phyloP scores from a whole-genome alignment of 2,329 filamentous ascomycete genomes.

The Daldinia eschscholtzii region DNA sequence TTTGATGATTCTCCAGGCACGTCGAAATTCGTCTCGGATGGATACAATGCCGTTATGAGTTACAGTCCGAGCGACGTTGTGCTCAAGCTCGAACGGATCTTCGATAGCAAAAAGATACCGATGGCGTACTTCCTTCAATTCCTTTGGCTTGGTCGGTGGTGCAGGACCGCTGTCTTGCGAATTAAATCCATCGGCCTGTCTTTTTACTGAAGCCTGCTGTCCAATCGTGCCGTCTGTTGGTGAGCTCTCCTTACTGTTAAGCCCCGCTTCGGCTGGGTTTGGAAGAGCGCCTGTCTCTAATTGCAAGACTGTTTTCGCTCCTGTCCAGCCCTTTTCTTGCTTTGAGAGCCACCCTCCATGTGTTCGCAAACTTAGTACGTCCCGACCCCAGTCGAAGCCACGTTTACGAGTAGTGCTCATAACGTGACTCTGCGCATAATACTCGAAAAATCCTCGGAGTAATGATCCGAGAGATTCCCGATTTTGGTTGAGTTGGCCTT shows the following conservation, averaged over 20 bases:
- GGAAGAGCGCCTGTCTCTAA: slow-evolving; percentile 56
- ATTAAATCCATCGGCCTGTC: slow-evolving; percentile 27
- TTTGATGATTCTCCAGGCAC: slow-evolving; percentile 80
- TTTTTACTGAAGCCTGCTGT: slow-evolving; percentile 17
- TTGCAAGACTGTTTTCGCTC: slow-evolving; percentile 78
- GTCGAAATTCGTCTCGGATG: slow-evolving; percentile 86
- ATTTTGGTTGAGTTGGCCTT: slow-evolving; percentile 75
- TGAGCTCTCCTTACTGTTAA: slow-evolving; percentile 33
- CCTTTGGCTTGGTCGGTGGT: slow-evolving; percentile 50
- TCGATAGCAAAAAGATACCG: slow-evolving; percentile 91
- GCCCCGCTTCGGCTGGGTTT: slow-evolving; percentile 38
- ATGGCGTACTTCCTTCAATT: slow-evolving; percentile 78
- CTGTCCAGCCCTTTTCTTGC: slow-evolving; percentile 85
- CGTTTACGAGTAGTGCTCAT: slow-evolving; percentile 64
- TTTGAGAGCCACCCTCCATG: slow-evolving; percentile 79
- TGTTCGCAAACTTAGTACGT: slow-evolving; percentile 83
- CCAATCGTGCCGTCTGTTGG: slow-evolving; percentile 38
- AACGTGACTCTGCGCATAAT: slow-evolving; percentile 75
- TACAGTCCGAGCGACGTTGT: slow-evolving; percentile 90
- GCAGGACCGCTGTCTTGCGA: slow-evolving; percentile 23
- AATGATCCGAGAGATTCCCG: slow-evolving; percentile 76
- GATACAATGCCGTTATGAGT: slow-evolving; percentile 84
- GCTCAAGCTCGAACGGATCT: slow-evolving; percentile 88
- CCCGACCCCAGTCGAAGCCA: slow-evolving; percentile 83
- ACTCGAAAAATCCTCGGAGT: slow-evolving; percentile 87